Percentiles rank a stretch among this genome's conserved stretches.
Evolutionary conservation across 257 asterid species (phyloP).

Genomic region (Leptodermis oblonga): DNA sequence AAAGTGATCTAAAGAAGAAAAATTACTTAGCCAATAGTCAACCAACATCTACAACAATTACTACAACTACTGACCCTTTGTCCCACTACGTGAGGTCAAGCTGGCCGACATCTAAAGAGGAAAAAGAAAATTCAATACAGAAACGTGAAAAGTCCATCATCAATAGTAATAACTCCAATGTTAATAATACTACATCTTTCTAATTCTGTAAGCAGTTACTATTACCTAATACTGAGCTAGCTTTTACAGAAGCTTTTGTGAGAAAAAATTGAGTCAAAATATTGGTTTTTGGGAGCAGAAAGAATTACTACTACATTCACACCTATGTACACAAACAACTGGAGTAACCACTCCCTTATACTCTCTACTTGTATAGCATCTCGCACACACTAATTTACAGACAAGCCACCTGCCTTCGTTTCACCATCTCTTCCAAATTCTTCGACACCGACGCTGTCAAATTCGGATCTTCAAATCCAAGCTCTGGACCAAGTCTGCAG

Average conservation of each 20-base stretch:
- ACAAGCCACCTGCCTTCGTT: conserved; percentile 64
- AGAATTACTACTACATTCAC: neutral
- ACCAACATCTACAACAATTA: too few relatives aligned
- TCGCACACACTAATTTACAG: conserved; percentile 24
- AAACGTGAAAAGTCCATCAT: neutral
- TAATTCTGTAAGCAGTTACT: neutral
- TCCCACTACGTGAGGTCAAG: too few relatives aligned
- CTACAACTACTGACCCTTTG: too few relatives aligned
- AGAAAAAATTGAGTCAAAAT: neutral
- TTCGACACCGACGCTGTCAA: conserved; percentile 62
- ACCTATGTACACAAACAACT: neutral
- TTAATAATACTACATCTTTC: neutral
- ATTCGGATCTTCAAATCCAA: conserved; percentile 84
- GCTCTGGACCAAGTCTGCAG: conserved; percentile 76
- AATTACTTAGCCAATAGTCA: too few relatives aligned
- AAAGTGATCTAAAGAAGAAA: too few relatives aligned
- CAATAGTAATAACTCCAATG: neutral
- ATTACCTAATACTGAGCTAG: neutral
- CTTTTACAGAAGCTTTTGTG: neutral
- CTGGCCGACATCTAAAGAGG: too few relatives aligned
- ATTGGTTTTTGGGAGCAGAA: neutral
- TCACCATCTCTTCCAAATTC: conserved; percentile 76
- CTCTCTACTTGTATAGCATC: neutral
- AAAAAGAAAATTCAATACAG: too few relatives aligned
- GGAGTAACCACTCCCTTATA: conserved; percentile 6